Base-by-base conservation (phyloP, 1,284 basidiomycete species). In the Anthracocystis panici-leucophaei region DNA sequence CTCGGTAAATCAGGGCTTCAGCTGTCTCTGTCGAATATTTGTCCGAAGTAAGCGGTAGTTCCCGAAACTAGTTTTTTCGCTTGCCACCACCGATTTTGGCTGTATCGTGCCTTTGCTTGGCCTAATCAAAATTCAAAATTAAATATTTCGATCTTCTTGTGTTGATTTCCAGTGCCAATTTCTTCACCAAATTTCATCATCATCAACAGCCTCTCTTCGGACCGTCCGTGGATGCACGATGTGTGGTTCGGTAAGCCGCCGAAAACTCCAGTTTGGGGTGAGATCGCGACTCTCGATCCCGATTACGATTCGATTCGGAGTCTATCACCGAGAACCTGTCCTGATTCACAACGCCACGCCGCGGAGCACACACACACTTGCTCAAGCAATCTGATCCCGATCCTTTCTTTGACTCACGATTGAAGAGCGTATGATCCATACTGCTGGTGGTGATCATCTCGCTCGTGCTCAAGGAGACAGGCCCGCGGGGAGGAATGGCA, bases 21-120 rank as follows among this genome's bases (percentile, higher is more conserved):
- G 20, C n/a, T 50, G 41, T n/a, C 25, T 8, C 14, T 42, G 23
- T 9, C 29, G n/a, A 42, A 27, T 31, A 41, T 33, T 20, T 57
- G 16, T 21, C 65, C 65, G 65, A 67, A 67, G 50, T 57, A 62
- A 57, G 59, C 65, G 59, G 59, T 50, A 62, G 59, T 68, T 68
- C 54, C 65, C 65, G 59, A 66, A 48, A 27, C 52, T 8, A 9
- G 9, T 31, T 6, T 5, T 27, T 23, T 21, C 3, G 35, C 25
- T 31, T n/a, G 46, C 44, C 44, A 46, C 23, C 27, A 48, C 27
- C 27, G 46, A 31, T 8, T 31, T 29, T 46, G 35, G 11, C 12
- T 25, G 44, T 25, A 21, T 23, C 16, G 14, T 23, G 23, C 14
- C 45, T 9, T 25, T 48, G 45, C 21, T 48, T 25, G 46, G 23